A percentile compares a stretch with the other conserved stretches of the same genome.
Evolutionary conservation across 1,139 yeast species (phyloP).

Genomic region (Protomyces arabidopsidicola): DNA sequence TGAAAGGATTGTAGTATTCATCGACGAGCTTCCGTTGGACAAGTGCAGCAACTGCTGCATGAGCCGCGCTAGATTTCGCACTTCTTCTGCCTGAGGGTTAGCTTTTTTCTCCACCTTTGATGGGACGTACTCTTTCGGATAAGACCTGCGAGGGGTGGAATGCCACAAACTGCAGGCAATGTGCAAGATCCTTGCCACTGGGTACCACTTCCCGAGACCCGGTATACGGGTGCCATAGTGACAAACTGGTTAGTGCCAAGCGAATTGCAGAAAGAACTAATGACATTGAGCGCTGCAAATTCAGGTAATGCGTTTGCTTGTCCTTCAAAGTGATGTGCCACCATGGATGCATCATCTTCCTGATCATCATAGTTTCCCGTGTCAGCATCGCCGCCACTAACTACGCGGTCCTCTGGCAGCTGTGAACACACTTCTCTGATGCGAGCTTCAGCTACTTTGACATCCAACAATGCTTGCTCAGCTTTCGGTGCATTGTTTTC

Average conservation of each 20-base stretch:
- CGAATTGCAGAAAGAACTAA: constrained; percentile 4
- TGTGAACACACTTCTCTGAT: constrained; percentile 15
- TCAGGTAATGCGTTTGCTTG: not conserved
- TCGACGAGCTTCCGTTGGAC: constrained; percentile 6
- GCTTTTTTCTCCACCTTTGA: not conserved
- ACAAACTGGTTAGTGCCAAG: constrained; percentile 14
- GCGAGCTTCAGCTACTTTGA: constrained; percentile 7
- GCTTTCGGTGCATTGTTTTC: not conserved
- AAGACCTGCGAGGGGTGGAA: constrained; percentile 4
- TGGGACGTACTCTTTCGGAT: not conserved
- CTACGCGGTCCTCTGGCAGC: constrained; percentile 23
- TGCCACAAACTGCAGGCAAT: constrained; percentile 6
- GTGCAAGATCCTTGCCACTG: constrained; percentile 5
- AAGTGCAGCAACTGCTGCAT: constrained; percentile 14
- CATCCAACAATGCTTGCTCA: not conserved
- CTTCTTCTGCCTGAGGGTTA: not conserved
- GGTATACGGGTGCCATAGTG: constrained; percentile 2
- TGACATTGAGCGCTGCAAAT: constrained; percentile 12
- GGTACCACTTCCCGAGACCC: not conserved
- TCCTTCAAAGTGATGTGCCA: not conserved
- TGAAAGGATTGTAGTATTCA: constrained; percentile 10
- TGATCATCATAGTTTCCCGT: not conserved
- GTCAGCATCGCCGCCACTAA: not conserved
- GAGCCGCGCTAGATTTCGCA: constrained; percentile 24
- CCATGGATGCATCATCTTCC: not conserved